Base-by-base conservation (phyloP, 441 rosid species). In the Pelargonium australe region DNA sequence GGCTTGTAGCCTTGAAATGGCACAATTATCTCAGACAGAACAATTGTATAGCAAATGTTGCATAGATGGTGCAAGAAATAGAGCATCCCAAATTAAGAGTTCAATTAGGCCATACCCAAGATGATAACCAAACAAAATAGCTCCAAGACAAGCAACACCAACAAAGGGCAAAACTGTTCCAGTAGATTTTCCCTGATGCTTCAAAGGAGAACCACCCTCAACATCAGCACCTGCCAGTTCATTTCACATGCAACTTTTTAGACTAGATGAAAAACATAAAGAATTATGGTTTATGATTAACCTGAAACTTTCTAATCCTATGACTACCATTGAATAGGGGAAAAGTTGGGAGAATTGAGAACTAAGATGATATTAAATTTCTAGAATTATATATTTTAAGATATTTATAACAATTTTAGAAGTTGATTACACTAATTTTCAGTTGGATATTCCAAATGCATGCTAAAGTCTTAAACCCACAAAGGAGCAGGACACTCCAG, bases 61-160 rank as follows among this genome's bases (percentile, higher is more conserved):
- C 49, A 20, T 2, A 49, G 66, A 49, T 66, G 5, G 13, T 20
- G 53, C 23, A 23, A n/a, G 17, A 64, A 12, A 14, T 51, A 65
- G 17, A 25, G 5, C 7, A 17, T 23, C 28, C 19, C 31, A 25
- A 7, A 62, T 66, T 43, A 43, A 14, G n/a, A 68, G 61, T 55
- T 57, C 23, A 69, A 65, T 7, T 23, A 16, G 67, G 55, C 67
- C 83, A 70, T 85, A 91, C 98, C 88, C 98, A n/a, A 92, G 86
- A 83, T 95, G 99, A 77, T 95, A 95, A 73, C 99, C 99, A 79
- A 95, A 92, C 76, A 90, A 73, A 64, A 86, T 86, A 79, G 99
- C 98, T 73, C 97, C 99, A 68, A 95, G 85, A 80, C 98, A 90
- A 76, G 99, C 97, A 81, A 95, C 87, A 17, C 87, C 98, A 47